Conservation (phyloP, 305 asterid species). For the Ilex paraguariensis region DNA sequence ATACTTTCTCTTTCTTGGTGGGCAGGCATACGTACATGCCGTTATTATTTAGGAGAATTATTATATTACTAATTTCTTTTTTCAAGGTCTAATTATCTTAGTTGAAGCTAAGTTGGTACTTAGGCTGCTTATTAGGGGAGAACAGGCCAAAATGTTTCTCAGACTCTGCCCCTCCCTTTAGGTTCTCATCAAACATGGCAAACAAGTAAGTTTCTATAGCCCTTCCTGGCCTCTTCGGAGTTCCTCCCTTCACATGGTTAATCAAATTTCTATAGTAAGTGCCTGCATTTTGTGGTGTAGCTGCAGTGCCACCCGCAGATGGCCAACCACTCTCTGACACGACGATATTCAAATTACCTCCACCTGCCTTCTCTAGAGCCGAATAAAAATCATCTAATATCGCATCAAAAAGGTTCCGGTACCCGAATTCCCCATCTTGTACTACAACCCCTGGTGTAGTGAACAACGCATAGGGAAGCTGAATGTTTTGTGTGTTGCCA, state of each 20-base stretch:
- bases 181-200: constrained; percentile 47
- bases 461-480: neutral
- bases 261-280: constrained; percentile 31
- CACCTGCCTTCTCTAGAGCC: constrained; percentile 30
- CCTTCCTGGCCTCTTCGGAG: constrained; percentile 26
- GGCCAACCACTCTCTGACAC: constrained; percentile 57
- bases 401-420: constrained; percentile 23
- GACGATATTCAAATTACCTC: constrained; percentile 8
- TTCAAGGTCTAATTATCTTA: neutral
- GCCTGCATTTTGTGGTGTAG: constrained; percentile 18
- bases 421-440: constrained; percentile 4
- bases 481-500: neutral
- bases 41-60: too few species aligned
- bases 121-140: constrained; percentile 18
- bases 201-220: constrained; percentile 39
- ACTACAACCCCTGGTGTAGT: neutral
- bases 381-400: too few species aligned
- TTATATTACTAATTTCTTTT: too few species aligned
- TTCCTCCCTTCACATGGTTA: constrained; percentile 20
- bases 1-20: too few species aligned
- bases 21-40: too few species aligned
- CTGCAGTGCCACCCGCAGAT: constrained; percentile 30
- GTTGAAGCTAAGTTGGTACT: constrained; percentile 21
- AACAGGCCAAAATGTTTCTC: constrained; percentile 44
- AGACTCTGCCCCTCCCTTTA: constrained; percentile 19